Conservation (phyloP, 148 eudicot species). For the Talinum fruticosum region DNA sequence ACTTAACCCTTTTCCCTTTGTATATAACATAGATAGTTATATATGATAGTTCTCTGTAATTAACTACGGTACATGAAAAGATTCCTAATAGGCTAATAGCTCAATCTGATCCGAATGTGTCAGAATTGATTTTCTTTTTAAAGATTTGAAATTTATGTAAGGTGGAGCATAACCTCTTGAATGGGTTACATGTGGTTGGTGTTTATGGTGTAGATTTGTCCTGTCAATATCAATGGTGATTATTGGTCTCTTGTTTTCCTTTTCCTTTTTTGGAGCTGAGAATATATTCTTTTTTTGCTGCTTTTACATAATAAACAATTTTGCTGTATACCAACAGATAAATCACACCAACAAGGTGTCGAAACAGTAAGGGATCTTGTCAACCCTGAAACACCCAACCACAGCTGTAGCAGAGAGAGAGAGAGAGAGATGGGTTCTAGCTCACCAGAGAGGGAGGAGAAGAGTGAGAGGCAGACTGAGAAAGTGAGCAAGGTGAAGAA, state of each 20-base stretch:
- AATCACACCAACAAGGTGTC: neutral
- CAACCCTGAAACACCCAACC: neutral
- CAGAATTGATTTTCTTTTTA: too few species aligned
- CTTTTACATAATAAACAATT: neutral
- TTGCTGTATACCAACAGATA: neutral
- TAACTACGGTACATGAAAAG: too few species aligned
- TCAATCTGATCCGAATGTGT: too few species aligned
- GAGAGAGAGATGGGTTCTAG: constrained; percentile 17
- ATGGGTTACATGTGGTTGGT: too few species aligned
- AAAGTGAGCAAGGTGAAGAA: constrained; percentile 33
- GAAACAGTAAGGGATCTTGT: neutral
- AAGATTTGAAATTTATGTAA: too few species aligned
- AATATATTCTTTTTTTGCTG: neutral
- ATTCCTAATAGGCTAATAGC: too few species aligned
- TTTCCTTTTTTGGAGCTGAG: neutral
- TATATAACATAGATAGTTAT: too few species aligned
- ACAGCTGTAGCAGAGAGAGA: constrained; percentile 3
- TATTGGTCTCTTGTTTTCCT: neutral
- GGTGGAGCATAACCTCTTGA: too few species aligned
- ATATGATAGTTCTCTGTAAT: too few species aligned
- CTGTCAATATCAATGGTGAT: too few species aligned
- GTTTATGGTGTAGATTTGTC: too few species aligned
- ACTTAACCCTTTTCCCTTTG: too few species aligned
- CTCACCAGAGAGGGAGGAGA: constrained; percentile 10
- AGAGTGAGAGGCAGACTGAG: constrained; percentile 10